Evolutionary conservation across 1,284 basidiomycete species (phyloP).

Genomic region (Phaffia rhodozyma): DNA sequence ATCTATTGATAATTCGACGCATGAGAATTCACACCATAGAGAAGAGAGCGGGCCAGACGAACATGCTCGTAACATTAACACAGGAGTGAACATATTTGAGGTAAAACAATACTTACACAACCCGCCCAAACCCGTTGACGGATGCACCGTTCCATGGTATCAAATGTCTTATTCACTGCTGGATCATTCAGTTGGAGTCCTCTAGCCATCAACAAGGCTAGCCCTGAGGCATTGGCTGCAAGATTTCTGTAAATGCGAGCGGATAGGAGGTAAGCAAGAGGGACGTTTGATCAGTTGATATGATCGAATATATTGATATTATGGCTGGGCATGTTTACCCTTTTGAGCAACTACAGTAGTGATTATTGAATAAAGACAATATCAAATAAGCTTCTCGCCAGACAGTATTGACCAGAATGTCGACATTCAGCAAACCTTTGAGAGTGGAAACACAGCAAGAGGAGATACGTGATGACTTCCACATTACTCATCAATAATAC

Average conservation of each 20-base stretch:
- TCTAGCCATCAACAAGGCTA: conserved; percentile 15
- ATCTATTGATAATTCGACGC: background rate
- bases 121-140: conserved; percentile 14
- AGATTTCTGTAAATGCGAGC: background rate
- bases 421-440: background rate
- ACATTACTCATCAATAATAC: conserved; percentile 16
- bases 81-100: background rate
- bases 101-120: background rate
- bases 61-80: background rate
- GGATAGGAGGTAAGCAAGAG: too few relatives aligned
- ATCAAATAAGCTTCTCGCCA: background rate
- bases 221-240: conserved; percentile 8
- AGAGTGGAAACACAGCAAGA: conserved; percentile 14
- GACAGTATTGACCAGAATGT: background rate
- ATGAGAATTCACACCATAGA: too few relatives aligned
- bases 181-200: conserved; percentile 12
- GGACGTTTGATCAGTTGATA: too few relatives aligned
- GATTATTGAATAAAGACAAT: background rate
- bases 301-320: too few relatives aligned
- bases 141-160: background rate
- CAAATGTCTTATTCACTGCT: conserved; percentile 12
- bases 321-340: background rate
- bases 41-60: too few relatives aligned
- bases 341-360: conserved; percentile 10
- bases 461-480: conserved; percentile 14